Evolutionary conservation across 768 basidiomycete species (phyloP), one percentile per base, ranked within the genome.

Genomic region (Boletus sensibilis): DNA sequence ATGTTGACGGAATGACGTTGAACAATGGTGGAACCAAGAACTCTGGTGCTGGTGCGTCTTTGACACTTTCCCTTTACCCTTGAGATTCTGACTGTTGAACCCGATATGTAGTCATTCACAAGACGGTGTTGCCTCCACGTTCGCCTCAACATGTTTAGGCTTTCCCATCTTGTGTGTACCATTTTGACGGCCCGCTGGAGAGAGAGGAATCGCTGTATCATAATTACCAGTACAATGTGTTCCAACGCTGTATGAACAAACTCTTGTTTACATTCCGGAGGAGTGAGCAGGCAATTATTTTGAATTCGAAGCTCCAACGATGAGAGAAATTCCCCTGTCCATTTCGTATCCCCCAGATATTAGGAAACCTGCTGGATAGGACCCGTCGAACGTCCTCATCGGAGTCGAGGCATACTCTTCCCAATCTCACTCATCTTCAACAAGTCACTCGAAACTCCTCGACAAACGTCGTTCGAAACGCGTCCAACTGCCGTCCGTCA

Each of bases 91-190:
- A 54, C 20, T 12, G 6, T 48, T 10, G 20, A 13, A n/a, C 16
- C 13, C 23, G 14, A n/a, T 10, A 2, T 38, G 7, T 38, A 64
- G 63, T 62, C 37, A 41, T 64, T 42, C 54, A 65, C 39, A 58
- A 52, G 23, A 38, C 16, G 47, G 4, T 8, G 25, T 4, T 16
- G 31, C 53, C 53, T 7, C 25, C 37, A n/a, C 47, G 21, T 34
- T n/a, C 12, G 8, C 23, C 59, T 25, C 21, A 7, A 21, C 49
- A 16, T 5, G 33, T 38, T 27, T 45, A 55, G 34, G 18, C 25
- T 23, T 29, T 8, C 4, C 11, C 6, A n/a, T 34, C 25, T 18
- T 27, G 12, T 25, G n/a, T 23, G 33, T 6, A 13, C 14, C 0
- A 7, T 27, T 27, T 20, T 55, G 23, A 33, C 21, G 7, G 10